Evolutionary conservation across 192 early-diverging fungal genomes (phyloP), one percentile per base, ranked within the genome.

Genomic region (Coemansia sp.): DNA sequence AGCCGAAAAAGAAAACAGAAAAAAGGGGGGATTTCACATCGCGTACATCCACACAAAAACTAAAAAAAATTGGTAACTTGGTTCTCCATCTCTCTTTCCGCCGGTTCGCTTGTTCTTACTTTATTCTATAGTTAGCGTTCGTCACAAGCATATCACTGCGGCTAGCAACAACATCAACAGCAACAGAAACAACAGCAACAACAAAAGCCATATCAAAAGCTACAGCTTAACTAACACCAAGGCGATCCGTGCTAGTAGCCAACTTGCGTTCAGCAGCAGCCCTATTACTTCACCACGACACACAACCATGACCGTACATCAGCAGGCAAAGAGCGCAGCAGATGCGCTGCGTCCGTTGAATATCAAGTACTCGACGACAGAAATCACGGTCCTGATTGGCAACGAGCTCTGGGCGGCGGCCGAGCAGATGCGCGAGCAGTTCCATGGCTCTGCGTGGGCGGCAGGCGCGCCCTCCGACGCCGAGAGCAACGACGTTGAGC

Each of bases 401-500:
- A 85, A 89, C 59, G 85, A 89, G 76, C 88, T 92, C 67, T 97
- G 95, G 95, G 91, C 92, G 2, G 86, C 88, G 32, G 95, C 95
- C 64, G 95, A 97, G 77, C 88, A 89, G 62, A 76, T 94, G 66
- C 86, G 89, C 42, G 93, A 96, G 74, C 85, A 88, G 77, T 91
- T 94, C 71, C 82, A 75, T 55, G 74, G 68, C 25, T 67, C 72
- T 1, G 43, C 82, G 16, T 75, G 73, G 68, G 56, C 64, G 50
- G 49, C 85, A 49, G 49, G 49, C 1, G 70, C 85, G 63, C 84
- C 74, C 9, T 74, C 72, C 12, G 86, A 81, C 60, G 80, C 69
- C 25, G 91, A 91, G 54, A 86, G 74, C 63, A 85, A 77, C 53
- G 76, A 88, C 39, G 75, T 89, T 1, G 81, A 89, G 74, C 84